Percentiles rank a stretch among this genome's conserved stretches.
Conservation (phyloP, 2,329 filamentous ascomycete species). For the Colletotrichum endophyticum region DNA sequence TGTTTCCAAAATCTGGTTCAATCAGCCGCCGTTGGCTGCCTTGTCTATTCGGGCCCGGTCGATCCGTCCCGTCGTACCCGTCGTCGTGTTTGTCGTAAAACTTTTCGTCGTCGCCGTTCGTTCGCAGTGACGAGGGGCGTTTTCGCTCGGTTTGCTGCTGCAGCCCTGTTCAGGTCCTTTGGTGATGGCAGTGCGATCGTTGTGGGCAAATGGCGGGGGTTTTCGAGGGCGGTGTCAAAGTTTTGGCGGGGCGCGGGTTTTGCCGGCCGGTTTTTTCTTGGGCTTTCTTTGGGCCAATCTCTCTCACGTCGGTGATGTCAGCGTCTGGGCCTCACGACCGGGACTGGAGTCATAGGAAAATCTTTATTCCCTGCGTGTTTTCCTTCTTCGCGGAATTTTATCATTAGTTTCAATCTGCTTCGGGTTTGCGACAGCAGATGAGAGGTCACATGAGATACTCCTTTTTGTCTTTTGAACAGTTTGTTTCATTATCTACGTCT, state of each 20-base stretch:
- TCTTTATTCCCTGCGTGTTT: neutral
- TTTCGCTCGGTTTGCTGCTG: neutral
- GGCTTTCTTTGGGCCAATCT: neutral
- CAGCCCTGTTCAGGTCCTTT: neutral
- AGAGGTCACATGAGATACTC: neutral
- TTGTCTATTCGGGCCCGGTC: neutral
- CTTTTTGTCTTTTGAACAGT: neutral
- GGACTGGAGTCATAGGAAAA: neutral
- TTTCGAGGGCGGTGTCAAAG: conserved; percentile 38
- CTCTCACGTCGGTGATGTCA: neutral
- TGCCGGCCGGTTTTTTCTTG: neutral
- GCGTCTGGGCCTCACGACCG: neutral
- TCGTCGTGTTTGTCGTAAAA: neutral
- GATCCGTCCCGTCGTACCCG: neutral
- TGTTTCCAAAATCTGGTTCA: neutral
- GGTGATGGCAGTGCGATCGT: neutral
- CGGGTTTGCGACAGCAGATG: neutral
- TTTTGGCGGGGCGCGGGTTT: conserved; percentile 31
- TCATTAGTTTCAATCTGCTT: neutral
- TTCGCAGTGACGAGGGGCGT: neutral
- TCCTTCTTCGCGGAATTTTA: neutral
- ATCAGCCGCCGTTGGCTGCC: neutral
- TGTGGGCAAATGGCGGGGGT: conserved; percentile 17
- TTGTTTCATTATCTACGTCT: neutral
- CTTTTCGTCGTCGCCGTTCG: neutral